Evolutionary conservation across 1,284 basidiomycete species (phyloP), one percentile per base, ranked within the genome.

Genomic region (Moniliophthora roreri): DNA sequence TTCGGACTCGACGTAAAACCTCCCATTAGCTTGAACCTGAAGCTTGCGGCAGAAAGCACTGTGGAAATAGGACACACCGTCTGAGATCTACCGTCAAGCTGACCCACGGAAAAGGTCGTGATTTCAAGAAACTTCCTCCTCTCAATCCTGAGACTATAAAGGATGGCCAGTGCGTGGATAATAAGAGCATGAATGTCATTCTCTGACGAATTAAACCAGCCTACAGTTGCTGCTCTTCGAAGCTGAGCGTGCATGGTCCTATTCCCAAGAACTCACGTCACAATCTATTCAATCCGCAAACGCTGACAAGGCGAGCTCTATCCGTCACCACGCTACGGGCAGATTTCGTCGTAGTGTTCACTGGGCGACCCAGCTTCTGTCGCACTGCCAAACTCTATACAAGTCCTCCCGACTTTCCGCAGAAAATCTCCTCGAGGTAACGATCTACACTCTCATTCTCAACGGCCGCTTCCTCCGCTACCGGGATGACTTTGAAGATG

Each of bases 221-320:
- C 79, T 95, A 7, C 87, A 95, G 61, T 78, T 97, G 1, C 74
- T 95, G 38, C 79, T 97, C 9, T 88, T 95, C 63, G 92, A 95
- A 66, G 82, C 93, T 5, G 95, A 98, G 70, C 84, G 95, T 46
- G 90, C 93, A n/a, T 94, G 93, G 84, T 86, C 92, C 0, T 86
- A 92, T 69, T 87, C 93, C 8, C 91, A 95, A 69, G 91, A 94
- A 59, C 79, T 95, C 38, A 76, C 80, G 51, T 69, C 80, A 2
- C 70, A 79, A 50, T 74, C 85, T 10, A 69, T 80, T 13, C 78
- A 81, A 46, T 80, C 83, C 15, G 66, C 70, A 13, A 82, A 82
- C 59, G 70, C 77, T 46, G 74, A 75, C 4, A 71, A 76, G 24
- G 76, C 84, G 16, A 76, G 78, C 38, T 73, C 82, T 18, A 74